These are phyloP conservation scores for Candida cerambycidarum DNA, from an alignment of 805 yeast genomes.

Conservation along the genomic window DNA sequence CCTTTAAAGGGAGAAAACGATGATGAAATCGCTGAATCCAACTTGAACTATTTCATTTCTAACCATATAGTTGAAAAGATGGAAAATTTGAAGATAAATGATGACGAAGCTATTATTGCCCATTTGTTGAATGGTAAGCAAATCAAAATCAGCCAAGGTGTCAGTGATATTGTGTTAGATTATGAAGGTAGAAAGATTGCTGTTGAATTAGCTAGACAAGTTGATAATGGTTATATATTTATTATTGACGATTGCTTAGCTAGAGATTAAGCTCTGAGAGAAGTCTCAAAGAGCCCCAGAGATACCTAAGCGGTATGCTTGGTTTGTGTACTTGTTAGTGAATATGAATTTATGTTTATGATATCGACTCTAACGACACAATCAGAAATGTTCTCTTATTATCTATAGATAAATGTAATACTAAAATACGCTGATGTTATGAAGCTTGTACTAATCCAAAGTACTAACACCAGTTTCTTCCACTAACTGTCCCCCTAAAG, in stretches of 20 bases:
- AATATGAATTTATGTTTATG: too few relatives aligned
- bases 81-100: slow-evolving; percentile 17
- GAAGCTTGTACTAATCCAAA: slow-evolving; percentile 4
- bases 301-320: too few relatives aligned
- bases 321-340: too few relatives aligned
- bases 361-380: too few relatives aligned
- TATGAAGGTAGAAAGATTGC: slow-evolving; percentile 16
- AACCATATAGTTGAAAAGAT: slow-evolving; percentile 54
- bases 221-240: slow-evolving; percentile 40
- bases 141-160: slow-evolving; percentile 10
- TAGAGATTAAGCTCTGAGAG: too few relatives aligned
- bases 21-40: slow-evolving; percentile 50
- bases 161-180: slow-evolving; percentile 6
- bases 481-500: slow-evolving; percentile 43
- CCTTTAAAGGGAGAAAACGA: slow-evolving; percentile 41
- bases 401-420: too few relatives aligned
- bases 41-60: slow-evolving; percentile 57
- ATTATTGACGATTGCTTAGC: slow-evolving; percentile 36
- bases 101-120: slow-evolving; percentile 6
- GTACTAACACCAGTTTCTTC: slow-evolving; percentile 59
- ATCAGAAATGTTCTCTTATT: too few relatives aligned
- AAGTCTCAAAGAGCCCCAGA: too few relatives aligned
- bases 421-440: too few relatives aligned
- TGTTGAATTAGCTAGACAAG: slow-evolving; percentile 29
- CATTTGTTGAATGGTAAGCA: slow-evolving; percentile 16